Conservation (phyloP, 768 basidiomycete genomes). For the Stropharia rugosoannulata region DNA sequence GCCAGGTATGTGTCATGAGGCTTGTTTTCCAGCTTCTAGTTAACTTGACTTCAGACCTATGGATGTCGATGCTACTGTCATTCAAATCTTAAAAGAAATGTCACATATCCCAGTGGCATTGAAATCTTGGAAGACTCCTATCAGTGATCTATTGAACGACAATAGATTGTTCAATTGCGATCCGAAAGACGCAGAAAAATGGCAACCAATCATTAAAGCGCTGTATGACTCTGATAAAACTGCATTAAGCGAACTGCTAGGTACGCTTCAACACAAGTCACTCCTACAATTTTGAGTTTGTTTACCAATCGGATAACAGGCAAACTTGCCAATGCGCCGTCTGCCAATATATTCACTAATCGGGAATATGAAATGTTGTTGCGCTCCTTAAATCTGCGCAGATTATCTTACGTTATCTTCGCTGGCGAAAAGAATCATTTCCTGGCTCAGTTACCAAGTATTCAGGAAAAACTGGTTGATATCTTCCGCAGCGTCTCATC, state of each 20-base stretch:
- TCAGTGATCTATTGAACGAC: slow-evolving; percentile 83
- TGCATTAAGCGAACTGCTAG: slow-evolving; percentile 78
- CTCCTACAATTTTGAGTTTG: slow-evolving; percentile 28
- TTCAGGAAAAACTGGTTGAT: slow-evolving; percentile 98
- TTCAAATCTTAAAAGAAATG: slow-evolving; percentile 77
- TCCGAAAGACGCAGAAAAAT: slow-evolving; percentile 53
- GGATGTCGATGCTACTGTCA: slow-evolving; percentile 68
- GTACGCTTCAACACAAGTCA: slow-evolving; percentile 36
- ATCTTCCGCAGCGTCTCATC: slow-evolving; percentile 78
- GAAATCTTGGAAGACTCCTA: slow-evolving; percentile 82
- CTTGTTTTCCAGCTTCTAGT: not conserved
- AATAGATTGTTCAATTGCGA: slow-evolving; percentile 81
- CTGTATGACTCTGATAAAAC: slow-evolving; percentile 87
- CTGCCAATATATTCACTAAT: slow-evolving; percentile 95
- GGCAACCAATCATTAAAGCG: slow-evolving; percentile 77
- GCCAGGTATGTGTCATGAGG: slow-evolving; percentile 49
- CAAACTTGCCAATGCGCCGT: slow-evolving; percentile 80
- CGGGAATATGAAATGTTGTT: slow-evolving; percentile 90
- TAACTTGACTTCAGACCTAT: slow-evolving; percentile 51
- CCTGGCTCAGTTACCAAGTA: slow-evolving; percentile 82
- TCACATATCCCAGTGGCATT: slow-evolving; percentile 70
- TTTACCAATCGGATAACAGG: slow-evolving; percentile 38
- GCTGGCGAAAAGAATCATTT: slow-evolving; percentile 91
- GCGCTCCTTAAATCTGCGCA: slow-evolving; percentile 82
- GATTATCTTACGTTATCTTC: slow-evolving; percentile 85